phyloP scores from a whole-genome alignment of 139 green algal genomes.

The Chlamydomonas sp. region DNA sequence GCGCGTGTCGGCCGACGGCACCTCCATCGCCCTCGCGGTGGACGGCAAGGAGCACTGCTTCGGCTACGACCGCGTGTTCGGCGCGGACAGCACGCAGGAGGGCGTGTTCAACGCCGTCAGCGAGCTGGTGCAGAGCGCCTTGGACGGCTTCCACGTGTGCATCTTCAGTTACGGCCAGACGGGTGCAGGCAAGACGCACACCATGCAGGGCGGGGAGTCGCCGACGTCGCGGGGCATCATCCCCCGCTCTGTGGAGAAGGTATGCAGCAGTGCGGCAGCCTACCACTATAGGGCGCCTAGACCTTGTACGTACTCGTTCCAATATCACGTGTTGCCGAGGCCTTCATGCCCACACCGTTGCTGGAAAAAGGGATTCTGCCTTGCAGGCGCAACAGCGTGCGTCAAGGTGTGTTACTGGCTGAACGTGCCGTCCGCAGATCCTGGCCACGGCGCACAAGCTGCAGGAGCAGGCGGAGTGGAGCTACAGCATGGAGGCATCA shows the following conservation, averaged over 20 bases:
- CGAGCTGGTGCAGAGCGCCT: constrained; percentile 93
- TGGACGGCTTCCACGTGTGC: constrained; percentile 99
- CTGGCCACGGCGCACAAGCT: constrained; percentile 67
- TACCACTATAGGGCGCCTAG: not conserved
- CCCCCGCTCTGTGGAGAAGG: constrained; percentile 83
- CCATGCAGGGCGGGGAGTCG: constrained; percentile 86
- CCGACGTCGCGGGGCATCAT: constrained; percentile 86
- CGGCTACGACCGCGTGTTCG: constrained; percentile 80
- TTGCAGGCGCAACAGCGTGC: no score
- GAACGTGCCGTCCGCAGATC: constrained; percentile 59
- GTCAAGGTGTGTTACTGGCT: no score
- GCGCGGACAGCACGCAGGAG: constrained; percentile 62
- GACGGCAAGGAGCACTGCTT: constrained; percentile 82
- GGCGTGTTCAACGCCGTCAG: constrained; percentile 88
- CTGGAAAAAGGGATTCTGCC: no score
- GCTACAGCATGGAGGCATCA: constrained; percentile 87
- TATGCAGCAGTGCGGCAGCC: constrained; percentile 44
- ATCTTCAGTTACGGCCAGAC: constrained; percentile 99
- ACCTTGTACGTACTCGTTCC: no score
- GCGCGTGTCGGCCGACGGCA: constrained; percentile 61
- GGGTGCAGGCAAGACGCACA: constrained; percentile 97
- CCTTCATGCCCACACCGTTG: no score
- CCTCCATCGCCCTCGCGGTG: constrained; percentile 56
- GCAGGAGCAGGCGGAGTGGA: constrained; percentile 80
- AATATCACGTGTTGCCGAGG: no score